These are phyloP conservation scores for Aaosphaeria arxii DNA, from an alignment of 2,329 filamentous ascomycete species.

Conservation along the genomic window DNA sequence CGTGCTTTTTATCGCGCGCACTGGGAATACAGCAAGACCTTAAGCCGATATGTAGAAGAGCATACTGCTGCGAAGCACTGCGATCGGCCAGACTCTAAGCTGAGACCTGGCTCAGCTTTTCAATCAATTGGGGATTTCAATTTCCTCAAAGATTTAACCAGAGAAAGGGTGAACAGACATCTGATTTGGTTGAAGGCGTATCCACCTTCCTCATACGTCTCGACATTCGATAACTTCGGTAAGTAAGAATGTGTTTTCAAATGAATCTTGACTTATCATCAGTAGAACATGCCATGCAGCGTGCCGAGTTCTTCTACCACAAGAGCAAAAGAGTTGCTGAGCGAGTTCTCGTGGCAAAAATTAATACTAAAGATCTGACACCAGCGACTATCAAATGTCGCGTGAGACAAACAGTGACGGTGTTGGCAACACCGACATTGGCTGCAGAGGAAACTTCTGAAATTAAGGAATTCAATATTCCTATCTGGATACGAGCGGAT, in stretches of 20 bases:
- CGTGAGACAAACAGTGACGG: background rate
- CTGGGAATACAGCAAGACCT: conserved; percentile 3
- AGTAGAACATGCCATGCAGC: conserved; percentile 1
- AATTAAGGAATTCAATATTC: background rate
- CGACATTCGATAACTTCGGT: conserved; percentile 8
- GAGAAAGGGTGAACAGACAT: conserved; percentile 7
- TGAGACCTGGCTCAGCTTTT: conserved; percentile 8
- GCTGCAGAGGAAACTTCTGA: background rate
- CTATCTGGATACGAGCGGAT: conserved; percentile 6
- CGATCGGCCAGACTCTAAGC: conserved; percentile 2
- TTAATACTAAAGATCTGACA: conserved; percentile 4
- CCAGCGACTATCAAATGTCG: conserved; percentile 5
- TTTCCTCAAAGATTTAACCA: conserved; percentile 1
- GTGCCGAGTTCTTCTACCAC: conserved; percentile 4
- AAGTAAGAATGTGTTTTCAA: too few species aligned
- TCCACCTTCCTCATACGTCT: conserved; percentile 12
- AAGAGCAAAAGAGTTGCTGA: conserved; percentile 5
- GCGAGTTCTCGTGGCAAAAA: conserved; percentile 5
- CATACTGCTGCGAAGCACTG: conserved; percentile 11
- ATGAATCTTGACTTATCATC: background rate
- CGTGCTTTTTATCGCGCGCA: conserved; percentile 4
- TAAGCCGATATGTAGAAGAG: conserved; percentile 7
- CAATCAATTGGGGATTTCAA: conserved; percentile 11
- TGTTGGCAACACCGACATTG: too few species aligned
- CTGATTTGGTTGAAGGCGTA: conserved; percentile 6